Conservation (phyloP, 2,329 filamentous ascomycete species). For the Monilinia laxa region DNA sequence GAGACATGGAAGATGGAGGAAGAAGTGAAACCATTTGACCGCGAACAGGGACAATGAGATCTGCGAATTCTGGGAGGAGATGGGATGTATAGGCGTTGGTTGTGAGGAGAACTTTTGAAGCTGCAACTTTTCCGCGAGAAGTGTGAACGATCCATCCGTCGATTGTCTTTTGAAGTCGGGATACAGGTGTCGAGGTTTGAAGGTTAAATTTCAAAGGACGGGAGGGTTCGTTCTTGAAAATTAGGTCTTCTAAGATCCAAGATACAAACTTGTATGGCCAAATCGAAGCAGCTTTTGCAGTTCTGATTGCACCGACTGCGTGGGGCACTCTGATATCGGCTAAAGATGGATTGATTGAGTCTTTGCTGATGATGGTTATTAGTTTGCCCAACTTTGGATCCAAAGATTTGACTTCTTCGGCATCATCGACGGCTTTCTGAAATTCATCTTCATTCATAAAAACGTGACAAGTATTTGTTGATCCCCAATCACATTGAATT, state of each 20-base stretch:
- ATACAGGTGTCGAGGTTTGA: constrained; percentile 70
- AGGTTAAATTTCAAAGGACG: constrained; percentile 58
- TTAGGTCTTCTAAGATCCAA: constrained; percentile 59
- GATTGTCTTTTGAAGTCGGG: constrained; percentile 45
- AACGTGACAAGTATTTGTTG: constrained; percentile 61
- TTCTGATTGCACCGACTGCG: constrained; percentile 64
- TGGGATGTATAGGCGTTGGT: constrained; percentile 83
- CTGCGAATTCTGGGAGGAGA: constrained; percentile 66
- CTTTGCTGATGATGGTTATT: constrained; percentile 40
- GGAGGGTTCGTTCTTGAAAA: constrained; percentile 23
- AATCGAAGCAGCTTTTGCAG: constrained; percentile 63
- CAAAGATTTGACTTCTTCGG: constrained; percentile 50
- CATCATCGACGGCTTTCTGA: constrained; percentile 49
- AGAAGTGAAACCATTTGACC: constrained; percentile 69
- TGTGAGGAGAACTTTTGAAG: constrained; percentile 68
- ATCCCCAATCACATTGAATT: constrained; percentile 69
- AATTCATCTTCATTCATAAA: constrained; percentile 59
- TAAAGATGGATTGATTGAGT: constrained; percentile 44
- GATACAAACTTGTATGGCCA: constrained; percentile 86
- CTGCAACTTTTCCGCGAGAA: constrained; percentile 61
- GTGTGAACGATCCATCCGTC: constrained; percentile 63
- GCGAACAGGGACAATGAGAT: constrained; percentile 73
- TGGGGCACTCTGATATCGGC: constrained; percentile 53
- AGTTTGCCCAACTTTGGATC: constrained; percentile 57
- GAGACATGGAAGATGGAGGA: constrained; percentile 49